A percentile compares a stretch with the other conserved stretches of the same genome.
These are phyloP conservation scores for Ogataea angusta DNA, from an alignment of 805 yeast species.

Conservation along the genomic window DNA sequence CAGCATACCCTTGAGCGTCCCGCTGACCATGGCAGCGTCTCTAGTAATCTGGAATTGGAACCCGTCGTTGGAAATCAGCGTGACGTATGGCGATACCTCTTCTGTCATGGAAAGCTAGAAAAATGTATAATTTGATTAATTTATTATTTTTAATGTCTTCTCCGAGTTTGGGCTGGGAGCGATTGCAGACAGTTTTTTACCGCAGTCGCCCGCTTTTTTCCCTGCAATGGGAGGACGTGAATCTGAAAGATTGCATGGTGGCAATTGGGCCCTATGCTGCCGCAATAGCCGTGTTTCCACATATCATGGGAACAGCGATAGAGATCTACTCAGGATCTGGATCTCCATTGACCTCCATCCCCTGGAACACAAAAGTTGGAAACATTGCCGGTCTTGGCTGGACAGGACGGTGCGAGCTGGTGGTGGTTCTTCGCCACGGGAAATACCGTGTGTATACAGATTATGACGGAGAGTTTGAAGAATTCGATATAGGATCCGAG, in stretches of 20 bases:
- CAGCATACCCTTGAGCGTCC: slow-evolving; percentile 59
- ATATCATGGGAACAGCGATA: slow-evolving; percentile 20
- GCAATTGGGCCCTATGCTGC: slow-evolving; percentile 53
- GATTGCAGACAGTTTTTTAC: slow-evolving; percentile 67
- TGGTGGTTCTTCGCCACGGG: slow-evolving; percentile 53
- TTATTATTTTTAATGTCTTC: slow-evolving; percentile 6
- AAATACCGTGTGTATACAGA: slow-evolving; percentile 58
- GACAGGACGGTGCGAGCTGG: slow-evolving; percentile 50
- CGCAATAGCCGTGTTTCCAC: slow-evolving; percentile 49
- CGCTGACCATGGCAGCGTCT: slow-evolving; percentile 75
- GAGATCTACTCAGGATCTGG: slow-evolving; percentile 37
- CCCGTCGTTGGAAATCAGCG: slow-evolving; percentile 71
- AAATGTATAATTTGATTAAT: not conserved
- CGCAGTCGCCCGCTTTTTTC: slow-evolving; percentile 56
- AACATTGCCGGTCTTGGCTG: slow-evolving; percentile 53
- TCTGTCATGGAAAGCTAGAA: slow-evolving; percentile 24
- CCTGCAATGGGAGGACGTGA: slow-evolving; percentile 44
- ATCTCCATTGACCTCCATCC: slow-evolving; percentile 26
- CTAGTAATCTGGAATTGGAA: slow-evolving; percentile 57
- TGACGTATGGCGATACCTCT: slow-evolving; percentile 41
- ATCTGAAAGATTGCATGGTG: slow-evolving; percentile 41
- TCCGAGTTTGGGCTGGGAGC: slow-evolving; percentile 63
- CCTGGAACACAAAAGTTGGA: slow-evolving; percentile 48
- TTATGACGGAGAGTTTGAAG: slow-evolving; percentile 64
- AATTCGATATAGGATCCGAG: slow-evolving; percentile 39